Conservation (phyloP, 2,329 filamentous ascomycete genomes). For the Aschersonia sp. region DNA sequence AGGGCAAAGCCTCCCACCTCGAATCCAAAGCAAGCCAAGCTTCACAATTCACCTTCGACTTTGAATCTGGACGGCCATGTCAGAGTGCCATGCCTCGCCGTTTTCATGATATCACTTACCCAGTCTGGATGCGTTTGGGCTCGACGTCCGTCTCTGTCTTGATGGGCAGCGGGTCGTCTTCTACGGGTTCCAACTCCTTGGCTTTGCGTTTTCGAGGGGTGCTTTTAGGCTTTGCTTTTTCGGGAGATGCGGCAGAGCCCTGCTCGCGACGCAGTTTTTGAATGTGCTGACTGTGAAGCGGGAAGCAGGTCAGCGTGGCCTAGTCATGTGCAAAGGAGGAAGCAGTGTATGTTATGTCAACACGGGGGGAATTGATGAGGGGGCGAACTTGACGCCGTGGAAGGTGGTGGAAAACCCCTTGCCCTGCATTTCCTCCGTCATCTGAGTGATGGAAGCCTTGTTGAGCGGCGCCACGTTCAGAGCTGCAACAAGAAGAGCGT, state of each 20-base stretch:
- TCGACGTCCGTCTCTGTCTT: neutral
- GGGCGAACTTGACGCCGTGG: slow-evolving; percentile 22
- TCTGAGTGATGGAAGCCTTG: neutral
- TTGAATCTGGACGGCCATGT: no score
- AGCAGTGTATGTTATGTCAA: neutral
- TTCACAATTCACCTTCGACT: no score
- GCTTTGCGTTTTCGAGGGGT: no score
- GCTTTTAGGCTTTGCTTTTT: slow-evolving; percentile 1
- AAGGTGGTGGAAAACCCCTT: slow-evolving; percentile 24
- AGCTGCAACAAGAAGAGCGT: neutral
- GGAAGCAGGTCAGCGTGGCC: slow-evolving; percentile 5
- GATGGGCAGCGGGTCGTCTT: slow-evolving; percentile 1
- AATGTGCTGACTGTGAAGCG: slow-evolving; percentile 25
- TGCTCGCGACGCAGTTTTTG: slow-evolving; percentile 27
- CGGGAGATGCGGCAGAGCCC: slow-evolving; percentile 4
- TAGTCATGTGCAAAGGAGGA: neutral
- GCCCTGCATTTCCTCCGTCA: slow-evolving; percentile 7
- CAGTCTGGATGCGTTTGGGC: slow-evolving; percentile 10
- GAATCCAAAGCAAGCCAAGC: no score
- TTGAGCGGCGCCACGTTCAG: neutral
- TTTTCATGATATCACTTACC: neutral
- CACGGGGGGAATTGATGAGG: slow-evolving; percentile 1
- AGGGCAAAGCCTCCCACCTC: no score
- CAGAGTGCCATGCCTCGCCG: no score
- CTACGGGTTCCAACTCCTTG: slow-evolving; percentile 9